phyloP scores from a whole-genome alignment of 1,139 yeast genomes.

The Suhomyces maxii region DNA sequence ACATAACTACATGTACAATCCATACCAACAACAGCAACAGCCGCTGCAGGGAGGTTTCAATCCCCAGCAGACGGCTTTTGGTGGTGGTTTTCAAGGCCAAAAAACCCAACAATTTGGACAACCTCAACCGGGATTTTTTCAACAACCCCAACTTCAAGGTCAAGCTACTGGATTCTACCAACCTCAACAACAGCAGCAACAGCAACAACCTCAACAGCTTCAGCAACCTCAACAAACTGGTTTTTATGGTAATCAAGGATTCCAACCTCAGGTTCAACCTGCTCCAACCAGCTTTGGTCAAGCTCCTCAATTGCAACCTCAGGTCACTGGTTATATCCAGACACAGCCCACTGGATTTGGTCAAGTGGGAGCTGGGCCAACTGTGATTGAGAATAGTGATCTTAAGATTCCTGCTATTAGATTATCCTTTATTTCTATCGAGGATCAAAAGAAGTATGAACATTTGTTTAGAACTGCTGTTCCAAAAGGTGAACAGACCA shows the following conservation, averaged over 20 bases:
- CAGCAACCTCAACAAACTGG: conserved; percentile 12
- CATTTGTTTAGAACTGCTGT: conserved; percentile 77
- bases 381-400: conserved; percentile 35
- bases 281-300: conserved; percentile 21
- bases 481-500: conserved; percentile 72
- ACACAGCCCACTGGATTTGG: conserved; percentile 41
- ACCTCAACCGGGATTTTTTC: conserved; percentile 21
- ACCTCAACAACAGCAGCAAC: conserved; percentile 12
- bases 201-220: conserved; percentile 12
- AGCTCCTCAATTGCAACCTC: conserved; percentile 24
- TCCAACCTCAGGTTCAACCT: conserved; percentile 12
- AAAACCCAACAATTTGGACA: conserved; percentile 16
- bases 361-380: conserved; percentile 21
- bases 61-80: conserved; percentile 30
- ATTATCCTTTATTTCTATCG: conserved; percentile 78
- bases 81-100: conserved; percentile 20
- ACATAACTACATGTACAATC: conserved; percentile 39
- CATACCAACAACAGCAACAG: conserved; percentile 38
- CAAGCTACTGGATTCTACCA: conserved; percentile 23
- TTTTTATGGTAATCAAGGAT: conserved; percentile 2
- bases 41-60: conserved; percentile 31
- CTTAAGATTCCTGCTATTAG: conserved; percentile 66
- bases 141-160: conserved; percentile 18
- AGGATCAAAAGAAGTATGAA: conserved; percentile 85
- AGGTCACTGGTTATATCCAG: conserved; percentile 36